Percentiles rank a stretch among this genome's conserved stretches.
phyloP scores from a whole-genome alignment of 139 green algal genomes.

The Micractinium conductrix region DNA sequence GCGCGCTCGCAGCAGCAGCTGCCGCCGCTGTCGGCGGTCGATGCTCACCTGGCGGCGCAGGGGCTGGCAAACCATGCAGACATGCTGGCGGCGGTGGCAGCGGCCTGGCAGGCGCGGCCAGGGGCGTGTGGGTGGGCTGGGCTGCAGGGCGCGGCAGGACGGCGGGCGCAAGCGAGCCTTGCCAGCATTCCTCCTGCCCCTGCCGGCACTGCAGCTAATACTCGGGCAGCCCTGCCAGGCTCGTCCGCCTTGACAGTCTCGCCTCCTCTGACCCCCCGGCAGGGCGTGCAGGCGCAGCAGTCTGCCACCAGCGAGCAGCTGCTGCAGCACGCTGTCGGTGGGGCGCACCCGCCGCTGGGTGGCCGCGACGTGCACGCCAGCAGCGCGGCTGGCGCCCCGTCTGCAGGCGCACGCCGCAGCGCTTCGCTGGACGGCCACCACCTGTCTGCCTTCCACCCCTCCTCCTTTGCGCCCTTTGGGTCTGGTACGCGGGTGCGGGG shows the following conservation, averaged over 20 bases:
- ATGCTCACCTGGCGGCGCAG: slow-evolving; percentile 2
- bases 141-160: no score
- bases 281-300: not conserved
- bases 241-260: no score
- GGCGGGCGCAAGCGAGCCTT: no score
- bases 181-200: no score
- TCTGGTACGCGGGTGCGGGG: not conserved
- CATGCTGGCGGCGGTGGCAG: not conserved
- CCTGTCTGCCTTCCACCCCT: slow-evolving; percentile 3
- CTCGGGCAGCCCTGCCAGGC: no score
- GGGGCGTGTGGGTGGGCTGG: not conserved
- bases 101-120: slow-evolving; percentile 5
- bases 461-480: not conserved
- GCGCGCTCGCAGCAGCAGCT: not conserved
- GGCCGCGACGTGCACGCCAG: not conserved
- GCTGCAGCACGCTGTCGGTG: not conserved
- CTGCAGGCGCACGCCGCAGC: not conserved
- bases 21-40: not conserved
- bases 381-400: not conserved
- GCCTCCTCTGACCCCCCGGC: not conserved
- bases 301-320: not conserved
- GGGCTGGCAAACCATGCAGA: not conserved
- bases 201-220: no score
- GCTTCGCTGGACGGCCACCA: not conserved
- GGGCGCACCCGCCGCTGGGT: not conserved